phyloP scores from a whole-genome alignment of 257 asterid genomes.

The Lithospermum erythrorhizon region DNA sequence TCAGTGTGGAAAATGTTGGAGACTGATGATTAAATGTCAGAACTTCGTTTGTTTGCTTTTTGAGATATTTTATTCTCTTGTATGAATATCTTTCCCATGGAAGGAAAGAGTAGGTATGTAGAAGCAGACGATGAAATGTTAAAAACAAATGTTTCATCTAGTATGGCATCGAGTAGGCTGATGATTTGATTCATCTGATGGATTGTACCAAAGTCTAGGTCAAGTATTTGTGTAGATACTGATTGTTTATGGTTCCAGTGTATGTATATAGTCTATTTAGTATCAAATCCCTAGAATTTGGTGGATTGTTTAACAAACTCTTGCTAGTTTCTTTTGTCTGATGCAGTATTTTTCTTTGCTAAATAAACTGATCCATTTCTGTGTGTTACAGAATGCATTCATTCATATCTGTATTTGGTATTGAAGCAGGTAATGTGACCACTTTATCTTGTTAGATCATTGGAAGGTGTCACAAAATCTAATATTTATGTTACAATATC shows the following conservation, averaged over 20 bases:
- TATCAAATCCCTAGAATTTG: neutral
- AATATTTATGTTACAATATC: no score
- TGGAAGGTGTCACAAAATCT: no score
- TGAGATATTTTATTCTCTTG: neutral
- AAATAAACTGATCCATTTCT: no score
- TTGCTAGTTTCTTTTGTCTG: no score
- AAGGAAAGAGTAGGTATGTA: no score
- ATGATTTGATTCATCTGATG: neutral
- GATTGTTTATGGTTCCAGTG: neutral
- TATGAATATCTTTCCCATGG: neutral
- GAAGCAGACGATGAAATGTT: no score
- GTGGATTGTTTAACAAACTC: neutral
- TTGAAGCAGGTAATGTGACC: no score
- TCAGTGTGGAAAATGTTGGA: constrained; percentile 20
- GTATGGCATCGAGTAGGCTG: no score
- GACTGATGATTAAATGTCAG: constrained; percentile 11
- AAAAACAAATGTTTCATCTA: neutral
- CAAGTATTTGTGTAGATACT: neutral
- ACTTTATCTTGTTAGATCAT: no score
- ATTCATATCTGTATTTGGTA: no score
- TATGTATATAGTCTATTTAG: neutral
- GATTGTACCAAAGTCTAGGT: neutral
- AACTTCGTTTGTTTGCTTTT: neutral
- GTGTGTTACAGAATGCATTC: no score
- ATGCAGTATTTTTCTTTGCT: no score